These are phyloP conservation scores for Kluyveromyces wickerhamii DNA, from an alignment of 805 yeast species.

Conservation along the genomic window DNA sequence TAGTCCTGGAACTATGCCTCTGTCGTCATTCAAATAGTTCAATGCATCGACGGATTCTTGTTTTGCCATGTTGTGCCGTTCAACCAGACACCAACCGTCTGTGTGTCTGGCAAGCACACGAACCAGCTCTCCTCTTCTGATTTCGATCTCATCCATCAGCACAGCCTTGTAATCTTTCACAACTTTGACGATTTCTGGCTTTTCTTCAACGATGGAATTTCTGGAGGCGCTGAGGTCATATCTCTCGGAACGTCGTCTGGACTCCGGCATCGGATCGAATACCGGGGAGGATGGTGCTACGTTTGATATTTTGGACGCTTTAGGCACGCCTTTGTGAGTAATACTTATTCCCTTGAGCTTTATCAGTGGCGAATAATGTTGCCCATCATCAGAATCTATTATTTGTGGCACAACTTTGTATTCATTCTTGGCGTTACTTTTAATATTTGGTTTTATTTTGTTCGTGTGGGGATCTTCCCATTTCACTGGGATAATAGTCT, in stretches of 20 bases:
- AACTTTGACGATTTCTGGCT: constrained; percentile 15
- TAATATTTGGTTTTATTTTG: background rate
- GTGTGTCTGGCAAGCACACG: constrained; percentile 34
- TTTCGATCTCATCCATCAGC: constrained; percentile 32
- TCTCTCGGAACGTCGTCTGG: no score
- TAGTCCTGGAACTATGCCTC: constrained; percentile 36
- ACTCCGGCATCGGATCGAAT: no score
- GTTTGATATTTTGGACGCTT: background rate
- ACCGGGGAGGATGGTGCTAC: no score
- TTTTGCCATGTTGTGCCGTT: constrained; percentile 10
- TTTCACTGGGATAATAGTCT: constrained; percentile 2
- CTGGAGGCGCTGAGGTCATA: background rate
- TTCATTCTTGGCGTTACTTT: background rate
- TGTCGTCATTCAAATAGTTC: constrained; percentile 29
- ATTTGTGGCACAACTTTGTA: background rate
- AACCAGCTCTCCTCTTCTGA: constrained; percentile 28
- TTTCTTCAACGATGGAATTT: constrained; percentile 1
- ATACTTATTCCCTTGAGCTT: constrained; percentile 2
- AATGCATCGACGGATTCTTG: constrained; percentile 10
- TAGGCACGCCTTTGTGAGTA: background rate
- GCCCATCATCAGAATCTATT: background rate
- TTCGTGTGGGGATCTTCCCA: constrained; percentile 2
- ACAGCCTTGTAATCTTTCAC: constrained; percentile 22
- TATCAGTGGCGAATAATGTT: background rate
- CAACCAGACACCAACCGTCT: constrained; percentile 39